phyloP scores from a whole-genome alignment of 352 stramenopile genomes.

The Phytopythium sindhum region DNA sequence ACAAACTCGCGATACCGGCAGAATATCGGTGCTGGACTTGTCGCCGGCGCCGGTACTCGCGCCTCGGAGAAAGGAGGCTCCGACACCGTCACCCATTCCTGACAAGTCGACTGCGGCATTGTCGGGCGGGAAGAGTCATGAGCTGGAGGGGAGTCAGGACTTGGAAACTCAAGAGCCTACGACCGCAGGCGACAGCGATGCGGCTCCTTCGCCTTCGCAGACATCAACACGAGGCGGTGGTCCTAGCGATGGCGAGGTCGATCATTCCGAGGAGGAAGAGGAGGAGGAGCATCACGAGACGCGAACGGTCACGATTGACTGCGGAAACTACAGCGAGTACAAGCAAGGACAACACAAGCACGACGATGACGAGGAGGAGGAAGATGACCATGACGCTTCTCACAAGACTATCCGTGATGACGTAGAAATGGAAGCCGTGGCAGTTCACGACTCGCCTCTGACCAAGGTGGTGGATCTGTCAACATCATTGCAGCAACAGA shows the following conservation, averaged over 20 bases:
- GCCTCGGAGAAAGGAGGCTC: not conserved
- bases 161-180: not conserved
- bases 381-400: not conserved
- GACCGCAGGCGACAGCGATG: not conserved
- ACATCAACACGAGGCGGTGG: not conserved
- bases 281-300: slow-evolving; percentile 15
- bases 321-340: slow-evolving; percentile 45
- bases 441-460: not conserved
- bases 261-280: slow-evolving; percentile 16
- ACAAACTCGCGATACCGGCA: not conserved
- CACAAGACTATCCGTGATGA: not conserved
- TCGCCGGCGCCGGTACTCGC: not conserved
- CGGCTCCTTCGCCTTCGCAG: not conserved
- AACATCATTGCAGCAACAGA: not conserved
- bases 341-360: slow-evolving; percentile 21
- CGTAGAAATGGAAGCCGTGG: not conserved
- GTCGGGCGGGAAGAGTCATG: not conserved
- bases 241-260: slow-evolving; percentile 6
- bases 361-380: slow-evolving; percentile 15
- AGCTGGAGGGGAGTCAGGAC: not conserved
- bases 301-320: slow-evolving; percentile 42
- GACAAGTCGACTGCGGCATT: not conserved
- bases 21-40: not conserved
- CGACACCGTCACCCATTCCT: not conserved
- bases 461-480: not conserved